Percentiles rank a stretch among this genome's conserved stretches.
These are phyloP conservation scores for Aspergillus ellipticus DNA, from an alignment of 495 filamentous ascomycete genomes.

Conservation along the genomic window DNA sequence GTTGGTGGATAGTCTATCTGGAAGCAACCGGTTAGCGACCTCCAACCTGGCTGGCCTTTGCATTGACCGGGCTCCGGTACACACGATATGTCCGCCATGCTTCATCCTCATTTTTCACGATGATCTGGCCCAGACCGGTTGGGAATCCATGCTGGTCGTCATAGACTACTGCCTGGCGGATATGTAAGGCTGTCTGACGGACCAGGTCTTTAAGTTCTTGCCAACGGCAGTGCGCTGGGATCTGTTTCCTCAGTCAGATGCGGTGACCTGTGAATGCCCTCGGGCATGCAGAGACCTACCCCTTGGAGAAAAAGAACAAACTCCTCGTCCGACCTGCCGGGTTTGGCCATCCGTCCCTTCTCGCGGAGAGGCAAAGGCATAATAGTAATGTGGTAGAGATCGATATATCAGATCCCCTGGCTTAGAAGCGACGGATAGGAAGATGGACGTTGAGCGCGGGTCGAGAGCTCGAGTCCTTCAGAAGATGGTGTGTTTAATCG, in stretches of 20 bases:
- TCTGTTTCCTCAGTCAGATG: slow-evolving; percentile 26
- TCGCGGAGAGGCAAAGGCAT: slow-evolving; percentile 35
- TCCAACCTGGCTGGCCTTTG: background rate
- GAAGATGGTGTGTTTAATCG: background rate
- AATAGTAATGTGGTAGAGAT: background rate
- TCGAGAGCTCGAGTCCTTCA: background rate
- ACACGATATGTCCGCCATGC: slow-evolving; percentile 46
- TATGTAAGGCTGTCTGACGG: slow-evolving; percentile 45
- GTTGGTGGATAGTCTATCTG: slow-evolving; percentile 41
- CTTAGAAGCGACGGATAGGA: background rate
- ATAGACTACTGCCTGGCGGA: slow-evolving; percentile 47
- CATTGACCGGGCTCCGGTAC: slow-evolving; percentile 7
- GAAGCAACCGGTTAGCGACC: background rate
- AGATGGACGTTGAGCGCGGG: background rate
- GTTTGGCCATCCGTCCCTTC: slow-evolving; percentile 28
- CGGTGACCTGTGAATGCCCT: background rate
- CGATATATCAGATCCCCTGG: background rate
- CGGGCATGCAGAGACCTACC: slow-evolving; percentile 21
- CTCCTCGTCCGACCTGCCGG: slow-evolving; percentile 41
- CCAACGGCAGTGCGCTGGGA: slow-evolving; percentile 47
- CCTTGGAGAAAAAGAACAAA: slow-evolving; percentile 47
- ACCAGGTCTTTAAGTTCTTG: slow-evolving; percentile 48
- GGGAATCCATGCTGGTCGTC: slow-evolving; percentile 45
- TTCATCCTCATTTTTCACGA: slow-evolving; percentile 47
- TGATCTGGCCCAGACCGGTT: slow-evolving; percentile 46